Evolutionary conservation across 257 asterid genomes (phyloP), one percentile per base, ranked within the genome.

Genomic region (Leptodermis oblonga): DNA sequence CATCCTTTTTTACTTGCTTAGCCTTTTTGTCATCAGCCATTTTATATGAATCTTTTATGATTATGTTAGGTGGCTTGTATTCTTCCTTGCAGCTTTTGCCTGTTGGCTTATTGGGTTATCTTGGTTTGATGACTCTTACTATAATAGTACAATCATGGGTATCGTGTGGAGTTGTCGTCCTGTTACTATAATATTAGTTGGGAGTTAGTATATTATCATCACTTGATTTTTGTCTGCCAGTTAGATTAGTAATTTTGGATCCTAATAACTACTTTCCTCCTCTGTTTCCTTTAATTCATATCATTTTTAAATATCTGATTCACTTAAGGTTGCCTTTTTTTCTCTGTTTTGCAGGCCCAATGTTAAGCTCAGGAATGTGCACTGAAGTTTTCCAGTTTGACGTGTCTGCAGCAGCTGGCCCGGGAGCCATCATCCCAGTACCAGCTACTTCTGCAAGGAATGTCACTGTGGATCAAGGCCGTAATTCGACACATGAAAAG

Each of bases 301-400:
- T n/a, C n/a, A 20, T 52, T 4, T 22, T 52, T 56, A 30, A 10
- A 13, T 56, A 51, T 25, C 63, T 28, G 52, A 53, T 49, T 36
- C 42, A 9, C 9, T 74, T 28, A 74, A 51, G 22, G 3, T n/a
- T 4, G 23, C 15, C 23, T 68, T 41, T 25, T 41, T 73, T 11
- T 61, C 48, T 41, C 20, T 61, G 64, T 43, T 77, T 46, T 71
- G 74, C 85, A 94, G 97, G 96, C 49, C 97, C 97, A 51, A 86
- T 94, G 97, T 76, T 94, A 75, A 90, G 95, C 45, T 84, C 96
- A 3, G 99, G 96, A 69, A 84, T 88, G 99, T 94, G 99, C 73
- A 87, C 88, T 14, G 97, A 94, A 80, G 99, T 91, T 22, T 94
- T 94, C 93, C 97, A 91, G 83, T 94, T 94, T 43, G 97, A 94